A percentile compares a stretch with the other conserved stretches of the same genome.
Conservation (phyloP, 495 filamentous ascomycete species). For the Cryomyces minteri region DNA sequence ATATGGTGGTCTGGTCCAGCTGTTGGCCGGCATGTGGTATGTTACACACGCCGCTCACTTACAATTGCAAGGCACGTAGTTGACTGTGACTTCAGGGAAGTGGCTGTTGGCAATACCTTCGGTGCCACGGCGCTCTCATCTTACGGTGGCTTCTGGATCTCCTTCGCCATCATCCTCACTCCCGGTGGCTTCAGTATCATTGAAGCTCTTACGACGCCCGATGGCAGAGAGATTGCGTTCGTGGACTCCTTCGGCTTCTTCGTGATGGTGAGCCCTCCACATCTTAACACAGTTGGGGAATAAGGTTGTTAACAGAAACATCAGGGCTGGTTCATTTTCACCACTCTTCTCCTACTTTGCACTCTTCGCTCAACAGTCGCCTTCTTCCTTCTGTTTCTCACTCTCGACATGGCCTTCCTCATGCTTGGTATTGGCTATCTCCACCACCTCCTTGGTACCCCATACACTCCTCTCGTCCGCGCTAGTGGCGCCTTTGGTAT, state of each 20-base stretch:
- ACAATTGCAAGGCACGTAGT: not conserved
- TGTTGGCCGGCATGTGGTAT: constrained; percentile 95
- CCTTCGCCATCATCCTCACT: constrained; percentile 76
- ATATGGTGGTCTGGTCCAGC: constrained; percentile 63
- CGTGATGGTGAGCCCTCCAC: constrained; percentile 40
- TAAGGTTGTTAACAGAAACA: not conserved
- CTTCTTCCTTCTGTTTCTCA: constrained; percentile 92
- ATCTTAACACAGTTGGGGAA: not conserved
- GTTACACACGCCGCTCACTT: constrained; percentile 21
- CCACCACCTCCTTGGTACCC: constrained; percentile 22
- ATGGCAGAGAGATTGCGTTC: constrained; percentile 23
- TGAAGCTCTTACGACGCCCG: constrained; percentile 27
- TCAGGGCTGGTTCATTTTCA: constrained; percentile 96
- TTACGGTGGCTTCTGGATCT: constrained; percentile 95
- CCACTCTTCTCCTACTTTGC: constrained; percentile 67
- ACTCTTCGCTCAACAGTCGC: constrained; percentile 87
- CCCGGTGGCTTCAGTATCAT: constrained; percentile 53
- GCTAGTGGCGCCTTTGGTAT: constrained; percentile 81
- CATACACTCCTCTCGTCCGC: constrained; percentile 39
- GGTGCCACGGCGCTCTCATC: constrained; percentile 93
- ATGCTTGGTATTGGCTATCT: constrained; percentile 66
- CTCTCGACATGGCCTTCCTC: constrained; percentile 81
- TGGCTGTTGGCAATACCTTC: constrained; percentile 92
- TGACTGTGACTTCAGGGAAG: constrained; percentile 47
- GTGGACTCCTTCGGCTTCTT: constrained; percentile 65